These are phyloP conservation scores for Aspergillus clavatus DNA, from an alignment of 2,329 filamentous ascomycete species.

Conservation along the genomic window DNA sequence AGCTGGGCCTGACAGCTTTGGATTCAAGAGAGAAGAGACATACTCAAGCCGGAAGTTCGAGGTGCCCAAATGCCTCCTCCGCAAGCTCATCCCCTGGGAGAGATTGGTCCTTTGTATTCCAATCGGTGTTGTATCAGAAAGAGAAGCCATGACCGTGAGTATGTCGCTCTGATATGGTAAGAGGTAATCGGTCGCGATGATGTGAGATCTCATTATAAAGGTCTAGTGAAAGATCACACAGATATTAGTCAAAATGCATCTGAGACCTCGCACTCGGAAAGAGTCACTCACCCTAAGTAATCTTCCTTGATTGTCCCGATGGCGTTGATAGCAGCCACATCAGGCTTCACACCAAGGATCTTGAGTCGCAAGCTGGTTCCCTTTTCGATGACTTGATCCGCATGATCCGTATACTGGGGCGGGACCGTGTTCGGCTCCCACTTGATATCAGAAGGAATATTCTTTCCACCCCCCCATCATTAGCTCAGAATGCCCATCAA, in stretches of 20 bases:
- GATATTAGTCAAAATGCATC: conserved; percentile 11
- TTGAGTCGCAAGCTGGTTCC: conserved; percentile 91
- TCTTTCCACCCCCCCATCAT: conserved; percentile 27
- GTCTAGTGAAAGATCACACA: conserved; percentile 16
- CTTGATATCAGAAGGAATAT: conserved; percentile 83
- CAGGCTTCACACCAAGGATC: conserved; percentile 86
- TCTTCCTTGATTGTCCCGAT: conserved; percentile 93
- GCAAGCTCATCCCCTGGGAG: not conserved
- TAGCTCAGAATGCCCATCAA: conserved; percentile 7
- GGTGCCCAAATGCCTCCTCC: conserved; percentile 1
- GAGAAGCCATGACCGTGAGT: not conserved
- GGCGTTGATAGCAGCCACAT: conserved; percentile 92
- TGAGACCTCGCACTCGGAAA: not conserved
- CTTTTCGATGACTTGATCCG: conserved; percentile 88
- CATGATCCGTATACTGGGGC: conserved; percentile 94
- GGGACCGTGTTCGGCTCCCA: conserved; percentile 94
- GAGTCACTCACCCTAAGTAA: conserved; percentile 42
- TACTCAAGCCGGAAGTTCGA: not conserved
- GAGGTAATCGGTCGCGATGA: conserved; percentile 12
- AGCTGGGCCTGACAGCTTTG: not conserved
- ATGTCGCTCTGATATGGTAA: conserved; percentile 7
- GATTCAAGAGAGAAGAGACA: not conserved
- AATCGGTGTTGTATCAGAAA: conserved; percentile 1
- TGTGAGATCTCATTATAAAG: conserved; percentile 26
- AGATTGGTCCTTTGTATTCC: not conserved